These are phyloP conservation scores for Raphanus raphanistrum DNA, from an alignment of 345 rosid species.

Conservation along the genomic window DNA sequence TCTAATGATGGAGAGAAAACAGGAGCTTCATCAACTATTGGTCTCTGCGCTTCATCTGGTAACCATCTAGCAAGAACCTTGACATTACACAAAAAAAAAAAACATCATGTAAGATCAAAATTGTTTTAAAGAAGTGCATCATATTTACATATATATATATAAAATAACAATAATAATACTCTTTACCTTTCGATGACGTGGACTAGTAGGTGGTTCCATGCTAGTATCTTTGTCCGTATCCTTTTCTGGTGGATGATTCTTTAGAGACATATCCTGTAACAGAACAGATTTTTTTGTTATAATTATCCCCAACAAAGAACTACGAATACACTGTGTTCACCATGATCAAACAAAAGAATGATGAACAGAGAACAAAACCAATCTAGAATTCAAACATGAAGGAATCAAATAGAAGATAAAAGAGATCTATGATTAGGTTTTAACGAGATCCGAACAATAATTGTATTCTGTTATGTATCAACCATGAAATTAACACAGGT, in stretches of 20 bases:
- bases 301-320: neutral
- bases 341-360: constrained; percentile 15
- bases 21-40: constrained; percentile 77
- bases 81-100: constrained; percentile 21
- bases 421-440: constrained; percentile 1
- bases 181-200: constrained; percentile 39
- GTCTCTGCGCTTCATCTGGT: constrained; percentile 69
- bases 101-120: constrained; percentile 15
- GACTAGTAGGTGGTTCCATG: constrained; percentile 40
- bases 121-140: neutral
- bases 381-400: neutral
- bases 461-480: neutral
- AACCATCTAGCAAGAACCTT: constrained; percentile 82
- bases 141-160: neutral
- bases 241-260: constrained; percentile 25
- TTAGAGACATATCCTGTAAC: constrained; percentile 24
- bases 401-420: neutral
- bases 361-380: neutral
- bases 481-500: neutral
- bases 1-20: constrained; percentile 74
- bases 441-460: constrained; percentile 15
- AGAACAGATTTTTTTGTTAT: constrained; percentile 1
- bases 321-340: neutral
- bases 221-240: constrained; percentile 22
- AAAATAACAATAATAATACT: neutral